Conservation (phyloP, 1,139 yeast genomes). For the Suhomyces bokatorum region DNA sequence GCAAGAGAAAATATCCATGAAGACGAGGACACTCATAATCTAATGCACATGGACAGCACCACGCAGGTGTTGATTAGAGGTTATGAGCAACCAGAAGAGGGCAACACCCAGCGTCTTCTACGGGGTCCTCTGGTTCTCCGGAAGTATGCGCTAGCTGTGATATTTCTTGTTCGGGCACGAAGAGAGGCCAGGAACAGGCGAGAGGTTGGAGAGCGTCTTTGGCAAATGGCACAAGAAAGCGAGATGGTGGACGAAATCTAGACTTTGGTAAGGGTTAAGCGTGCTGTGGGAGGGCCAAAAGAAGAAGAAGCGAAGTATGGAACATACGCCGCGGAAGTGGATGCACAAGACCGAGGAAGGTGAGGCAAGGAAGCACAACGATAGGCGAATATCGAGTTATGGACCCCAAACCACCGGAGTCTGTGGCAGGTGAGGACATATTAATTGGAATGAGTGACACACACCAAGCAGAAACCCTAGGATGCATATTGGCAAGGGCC, state of each 20-base stretch:
- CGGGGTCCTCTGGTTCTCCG: not conserved
- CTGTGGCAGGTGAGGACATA: too few relatives aligned
- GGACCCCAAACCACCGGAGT: too few relatives aligned
- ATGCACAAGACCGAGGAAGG: too few relatives aligned
- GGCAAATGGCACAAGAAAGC: not conserved
- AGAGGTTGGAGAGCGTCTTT: not conserved
- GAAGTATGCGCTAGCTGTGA: constrained; percentile 2
- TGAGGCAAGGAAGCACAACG: too few relatives aligned
- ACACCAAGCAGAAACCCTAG: too few relatives aligned
- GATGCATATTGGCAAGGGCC: too few relatives aligned
- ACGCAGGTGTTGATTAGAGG: not conserved
- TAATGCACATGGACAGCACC: constrained; percentile 1
- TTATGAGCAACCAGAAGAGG: not conserved
- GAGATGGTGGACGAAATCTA: not conserved
- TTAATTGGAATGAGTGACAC: too few relatives aligned
- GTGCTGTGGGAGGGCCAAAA: too few relatives aligned
- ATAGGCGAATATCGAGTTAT: too few relatives aligned
- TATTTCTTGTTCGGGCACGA: constrained; percentile 1
- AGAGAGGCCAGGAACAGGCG: not conserved
- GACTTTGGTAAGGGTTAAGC: not conserved
- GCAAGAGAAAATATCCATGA: not conserved
- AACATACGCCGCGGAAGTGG: too few relatives aligned
- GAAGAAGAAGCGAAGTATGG: too few relatives aligned
- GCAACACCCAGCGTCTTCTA: constrained; percentile 3
- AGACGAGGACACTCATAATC: constrained; percentile 1